Evolutionary conservation across 1,284 basidiomycete species (phyloP).

Genomic region (Cryptococcus depauperatus): DNA sequence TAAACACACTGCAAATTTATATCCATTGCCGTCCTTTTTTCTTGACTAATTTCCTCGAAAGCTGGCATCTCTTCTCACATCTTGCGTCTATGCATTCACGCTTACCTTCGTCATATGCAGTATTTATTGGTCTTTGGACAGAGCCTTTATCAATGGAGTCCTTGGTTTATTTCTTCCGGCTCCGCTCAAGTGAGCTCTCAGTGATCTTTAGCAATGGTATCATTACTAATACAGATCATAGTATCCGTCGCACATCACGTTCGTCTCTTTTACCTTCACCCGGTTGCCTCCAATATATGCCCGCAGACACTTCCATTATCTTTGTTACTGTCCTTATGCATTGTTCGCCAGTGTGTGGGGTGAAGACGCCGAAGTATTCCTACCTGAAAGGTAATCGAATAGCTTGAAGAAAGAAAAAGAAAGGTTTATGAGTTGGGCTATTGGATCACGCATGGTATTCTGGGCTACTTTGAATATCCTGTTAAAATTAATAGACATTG

Average conservation of each 20-base stretch:
- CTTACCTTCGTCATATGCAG: slow-evolving; percentile 24
- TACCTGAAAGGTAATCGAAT: slow-evolving; percentile 25
- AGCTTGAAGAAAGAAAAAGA: slow-evolving; percentile 18
- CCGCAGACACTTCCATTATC: slow-evolving; percentile 32
- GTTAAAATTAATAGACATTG: not conserved
- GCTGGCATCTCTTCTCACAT: slow-evolving; percentile 31
- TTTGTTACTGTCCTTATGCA: slow-evolving; percentile 28
- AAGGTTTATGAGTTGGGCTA: slow-evolving; percentile 30
- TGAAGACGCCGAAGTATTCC: slow-evolving; percentile 27
- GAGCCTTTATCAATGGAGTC: slow-evolving; percentile 33
- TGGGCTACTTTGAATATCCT: not conserved
- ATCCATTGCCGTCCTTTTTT: not conserved
- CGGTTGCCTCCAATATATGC: slow-evolving; percentile 26
- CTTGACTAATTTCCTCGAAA: slow-evolving; percentile 1
- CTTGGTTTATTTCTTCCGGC: slow-evolving; percentile 37
- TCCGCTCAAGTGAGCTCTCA: slow-evolving; percentile 29
- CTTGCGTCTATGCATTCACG: slow-evolving; percentile 23
- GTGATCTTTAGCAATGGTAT: not conserved
- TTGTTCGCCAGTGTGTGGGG: slow-evolving; percentile 29
- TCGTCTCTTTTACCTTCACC: slow-evolving; percentile 25
- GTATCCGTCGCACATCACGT: slow-evolving; percentile 30
- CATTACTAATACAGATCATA: slow-evolving; percentile 5
- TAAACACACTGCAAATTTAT: slow-evolving; percentile 34
- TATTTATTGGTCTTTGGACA: slow-evolving; percentile 16
- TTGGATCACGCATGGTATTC: slow-evolving; percentile 35